Percentiles rank a stretch among this genome's conserved stretches.
phyloP scores from a whole-genome alignment of 768 basidiomycete species.

The Coprinellus aureogranulatus region DNA sequence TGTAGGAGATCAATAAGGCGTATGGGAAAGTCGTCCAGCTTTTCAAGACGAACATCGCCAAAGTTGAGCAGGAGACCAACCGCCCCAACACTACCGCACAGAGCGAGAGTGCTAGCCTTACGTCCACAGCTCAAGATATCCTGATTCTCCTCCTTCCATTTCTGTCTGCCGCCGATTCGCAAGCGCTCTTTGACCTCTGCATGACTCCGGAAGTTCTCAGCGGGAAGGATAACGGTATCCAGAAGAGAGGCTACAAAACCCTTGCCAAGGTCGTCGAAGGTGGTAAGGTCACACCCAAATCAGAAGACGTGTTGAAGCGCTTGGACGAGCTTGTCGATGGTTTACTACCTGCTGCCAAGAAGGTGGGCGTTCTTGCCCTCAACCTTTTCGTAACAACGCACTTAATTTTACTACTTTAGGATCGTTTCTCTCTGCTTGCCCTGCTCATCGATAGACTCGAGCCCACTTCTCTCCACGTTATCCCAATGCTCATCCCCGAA shows the following conservation, averaged over 20 bases:
- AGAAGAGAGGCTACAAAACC: constrained; percentile 94
- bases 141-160: constrained; percentile 79
- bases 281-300: constrained; percentile 53
- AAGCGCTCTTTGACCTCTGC: constrained; percentile 65
- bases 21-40: constrained; percentile 75
- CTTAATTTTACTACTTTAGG: constrained; percentile 53
- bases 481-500: constrained; percentile 89
- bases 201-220: constrained; percentile 67
- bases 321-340: constrained; percentile 65
- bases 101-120: constrained; percentile 42
- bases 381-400: not conserved
- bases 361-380: too few relatives aligned
- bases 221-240: constrained; percentile 80
- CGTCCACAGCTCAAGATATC: constrained; percentile 77
- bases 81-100: constrained; percentile 25
- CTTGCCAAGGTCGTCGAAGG: constrained; percentile 71
- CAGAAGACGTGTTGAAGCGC: constrained; percentile 58
- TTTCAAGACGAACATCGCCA: constrained; percentile 61
- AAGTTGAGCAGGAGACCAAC: constrained; percentile 28
- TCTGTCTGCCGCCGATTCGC: constrained; percentile 60
- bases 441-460: constrained; percentile 69
- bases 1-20: constrained; percentile 73
- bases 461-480: constrained; percentile 70
- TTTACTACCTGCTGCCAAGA: constrained; percentile 82
- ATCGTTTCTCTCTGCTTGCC: constrained; percentile 76